phyloP scores from a whole-genome alignment of 2,329 filamentous ascomycete genomes.

The Aspergillus piperis region DNA sequence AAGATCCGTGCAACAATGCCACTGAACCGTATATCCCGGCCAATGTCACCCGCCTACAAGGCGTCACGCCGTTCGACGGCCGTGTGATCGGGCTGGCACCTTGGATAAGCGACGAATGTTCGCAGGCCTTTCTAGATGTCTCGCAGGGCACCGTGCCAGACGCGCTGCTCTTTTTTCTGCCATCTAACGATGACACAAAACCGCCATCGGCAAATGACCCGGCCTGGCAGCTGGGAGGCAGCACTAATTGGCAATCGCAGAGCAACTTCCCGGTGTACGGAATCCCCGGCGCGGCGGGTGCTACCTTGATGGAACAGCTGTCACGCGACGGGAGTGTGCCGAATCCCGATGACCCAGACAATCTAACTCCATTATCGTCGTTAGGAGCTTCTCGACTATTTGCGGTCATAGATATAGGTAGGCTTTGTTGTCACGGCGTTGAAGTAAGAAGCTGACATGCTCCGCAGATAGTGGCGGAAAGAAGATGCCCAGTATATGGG shows the following conservation, averaged over 20 bases:
- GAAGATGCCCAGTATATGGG: slow-evolving; percentile 73
- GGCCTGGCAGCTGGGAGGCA: slow-evolving; percentile 71
- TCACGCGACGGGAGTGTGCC: slow-evolving; percentile 63
- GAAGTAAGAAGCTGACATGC: neutral
- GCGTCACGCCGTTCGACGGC: slow-evolving; percentile 68
- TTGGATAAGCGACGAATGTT: slow-evolving; percentile 77
- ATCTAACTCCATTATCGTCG: neutral
- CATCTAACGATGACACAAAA: slow-evolving; percentile 49
- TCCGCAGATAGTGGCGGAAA: slow-evolving; percentile 25
- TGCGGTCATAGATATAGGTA: slow-evolving; percentile 51
- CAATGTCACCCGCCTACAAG: slow-evolving; percentile 71
- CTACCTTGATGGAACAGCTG: slow-evolving; percentile 69
- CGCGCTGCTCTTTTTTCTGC: slow-evolving; percentile 59
- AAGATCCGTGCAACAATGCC: slow-evolving; percentile 64
- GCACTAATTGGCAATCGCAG: slow-evolving; percentile 68
- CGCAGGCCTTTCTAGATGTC: slow-evolving; percentile 67
- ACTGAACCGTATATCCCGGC: slow-evolving; percentile 67
- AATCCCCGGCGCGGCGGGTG: slow-evolving; percentile 67
- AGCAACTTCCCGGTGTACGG: slow-evolving; percentile 82
- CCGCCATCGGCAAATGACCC: slow-evolving; percentile 67
- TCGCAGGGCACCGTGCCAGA: slow-evolving; percentile 64
- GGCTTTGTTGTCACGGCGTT: neutral
- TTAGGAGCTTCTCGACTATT: slow-evolving; percentile 45
- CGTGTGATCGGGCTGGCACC: slow-evolving; percentile 80
- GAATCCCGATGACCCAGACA: neutral